Evolutionary conservation across 306 rosid species (phyloP).

Genomic region (Urtica urens): DNA sequence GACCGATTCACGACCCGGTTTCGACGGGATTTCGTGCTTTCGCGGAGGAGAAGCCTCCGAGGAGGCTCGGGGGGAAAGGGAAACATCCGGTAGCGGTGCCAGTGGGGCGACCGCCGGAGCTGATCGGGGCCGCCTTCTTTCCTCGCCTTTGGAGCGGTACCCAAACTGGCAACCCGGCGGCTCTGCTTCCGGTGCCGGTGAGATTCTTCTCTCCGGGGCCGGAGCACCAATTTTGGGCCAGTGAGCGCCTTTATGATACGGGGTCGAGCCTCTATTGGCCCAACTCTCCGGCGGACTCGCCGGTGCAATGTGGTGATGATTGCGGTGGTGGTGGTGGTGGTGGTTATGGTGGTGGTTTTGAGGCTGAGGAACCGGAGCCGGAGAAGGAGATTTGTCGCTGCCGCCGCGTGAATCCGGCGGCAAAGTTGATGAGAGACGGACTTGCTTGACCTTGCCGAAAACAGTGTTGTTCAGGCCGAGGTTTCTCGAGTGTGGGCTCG

Average conservation of each 20-base stretch:
- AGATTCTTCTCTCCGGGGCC: slow-evolving; percentile 23
- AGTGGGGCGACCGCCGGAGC: slow-evolving; percentile 42
- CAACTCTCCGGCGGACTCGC: slow-evolving; percentile 44
- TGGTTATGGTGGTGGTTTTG: slow-evolving; percentile 36
- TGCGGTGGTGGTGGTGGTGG: slow-evolving; percentile 43
- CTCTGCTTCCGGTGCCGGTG: slow-evolving; percentile 40
- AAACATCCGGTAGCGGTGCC: slow-evolving; percentile 15
- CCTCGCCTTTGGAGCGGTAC: slow-evolving; percentile 27
- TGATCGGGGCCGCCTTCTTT: slow-evolving; percentile 29
- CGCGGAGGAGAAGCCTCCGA: slow-evolving; percentile 37
- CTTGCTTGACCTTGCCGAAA: slow-evolving; percentile 89
- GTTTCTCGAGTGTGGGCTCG: slow-evolving; percentile 56
- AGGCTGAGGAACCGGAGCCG: slow-evolving; percentile 45
- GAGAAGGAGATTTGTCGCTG: slow-evolving; percentile 55
- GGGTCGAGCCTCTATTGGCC: slow-evolving; percentile 14
- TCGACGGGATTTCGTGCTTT: slow-evolving; percentile 27
- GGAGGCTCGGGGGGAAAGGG: slow-evolving; percentile 24
- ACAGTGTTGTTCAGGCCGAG: slow-evolving; percentile 79
- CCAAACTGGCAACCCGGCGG: slow-evolving; percentile 49
- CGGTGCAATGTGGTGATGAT: slow-evolving; percentile 32
- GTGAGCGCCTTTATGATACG: slow-evolving; percentile 21
- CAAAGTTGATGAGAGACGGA: slow-evolving; percentile 64
- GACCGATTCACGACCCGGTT: slow-evolving; percentile 29
- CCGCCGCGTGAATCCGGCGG: slow-evolving; percentile 64
- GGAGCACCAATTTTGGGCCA: slow-evolving; percentile 43